These are phyloP conservation scores for Camelina laxa DNA, from an alignment of 345 rosid genomes.

Conservation along the genomic window DNA sequence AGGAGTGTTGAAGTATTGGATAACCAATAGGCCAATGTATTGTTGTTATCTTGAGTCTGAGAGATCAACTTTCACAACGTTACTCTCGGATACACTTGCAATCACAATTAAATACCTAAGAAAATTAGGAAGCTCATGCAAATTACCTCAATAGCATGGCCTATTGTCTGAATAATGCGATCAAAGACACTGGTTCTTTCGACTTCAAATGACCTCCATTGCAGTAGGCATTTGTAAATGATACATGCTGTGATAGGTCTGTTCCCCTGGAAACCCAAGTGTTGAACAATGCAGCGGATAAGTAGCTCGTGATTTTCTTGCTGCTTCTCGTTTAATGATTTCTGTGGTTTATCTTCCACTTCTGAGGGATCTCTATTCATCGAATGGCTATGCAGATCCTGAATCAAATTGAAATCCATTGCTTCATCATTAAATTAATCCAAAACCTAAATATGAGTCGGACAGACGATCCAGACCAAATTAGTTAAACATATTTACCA, in stretches of 20 bases:
- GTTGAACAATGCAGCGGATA: conserved; percentile 89
- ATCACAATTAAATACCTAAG: not conserved
- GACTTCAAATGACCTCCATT: conserved; percentile 98
- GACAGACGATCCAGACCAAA: not conserved
- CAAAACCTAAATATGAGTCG: conserved; percentile 7
- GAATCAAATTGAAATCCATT: conserved; percentile 32
- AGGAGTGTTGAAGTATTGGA: conserved; percentile 95
- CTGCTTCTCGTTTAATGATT: conserved; percentile 88
- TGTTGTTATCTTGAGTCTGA: conserved; percentile 92
- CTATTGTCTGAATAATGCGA: conserved; percentile 90
- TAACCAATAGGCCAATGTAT: conserved; percentile 85
- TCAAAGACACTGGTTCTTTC: conserved; percentile 91
- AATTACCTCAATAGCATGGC: conserved; percentile 84
- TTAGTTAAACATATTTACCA: conserved; percentile 52
- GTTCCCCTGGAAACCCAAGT: conserved; percentile 77
- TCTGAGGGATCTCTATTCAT: conserved; percentile 66
- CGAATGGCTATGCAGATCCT: conserved; percentile 83
- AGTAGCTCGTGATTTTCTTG: conserved; percentile 97
- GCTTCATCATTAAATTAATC: not conserved
- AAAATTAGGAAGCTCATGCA: conserved; percentile 27
- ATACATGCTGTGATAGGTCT: conserved; percentile 91
- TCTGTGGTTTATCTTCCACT: conserved; percentile 86
- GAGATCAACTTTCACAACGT: not conserved
- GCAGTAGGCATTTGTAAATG: conserved; percentile 90
- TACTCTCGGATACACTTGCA: conserved; percentile 4